Evolutionary conservation across 108 stramenopile species (phyloP), one percentile per base, ranked within the genome.

Genomic region (Pinguiococcus pyrenoidosus): DNA sequence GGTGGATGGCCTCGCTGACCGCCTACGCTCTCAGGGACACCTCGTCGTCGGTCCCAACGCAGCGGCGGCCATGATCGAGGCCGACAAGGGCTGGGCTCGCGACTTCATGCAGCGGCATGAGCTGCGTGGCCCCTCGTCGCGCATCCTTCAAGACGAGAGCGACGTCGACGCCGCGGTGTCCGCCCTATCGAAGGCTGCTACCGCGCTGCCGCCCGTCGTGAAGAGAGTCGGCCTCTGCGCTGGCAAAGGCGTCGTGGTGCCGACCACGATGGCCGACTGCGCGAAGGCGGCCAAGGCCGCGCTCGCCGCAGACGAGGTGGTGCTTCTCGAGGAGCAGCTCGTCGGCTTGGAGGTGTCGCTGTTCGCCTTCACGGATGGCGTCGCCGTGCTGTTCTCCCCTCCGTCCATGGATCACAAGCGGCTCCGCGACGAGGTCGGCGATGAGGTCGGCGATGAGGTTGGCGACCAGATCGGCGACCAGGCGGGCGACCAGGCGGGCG

Each of bases 361-460:
- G 34, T 71, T 93, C 36, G 87, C 87, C 12, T 80, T 89, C 34
- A 85, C 84, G 55, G 92, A 93, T 54, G 92, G 92, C 37, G 80
- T 77, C 62, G 83, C 83, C 7, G 85, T 81, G 6, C 59, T 68
- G 20, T 71, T 86, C 44, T 81, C 87, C 82, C 86, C 85, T 9
- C 80, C 89, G 32, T 81, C 86, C 3, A 86, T 87, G 51, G 92
- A 93, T 66, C 92, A 93, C 69, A 93, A 93, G 59, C 76, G 92
- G 22, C 83, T 85, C 10, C 57, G 82, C 17, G 92, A 93, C 52
- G 75, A n/a, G n/a, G n/a, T n/a, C n/a, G n/a, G n/a, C n/a, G n/a
- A n/a, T n/a, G n/a, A n/a, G n/a, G n/a, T n/a, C n/a, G n/a, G n/a
- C n/a, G n/a, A n/a, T n/a, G n/a, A n/a, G n/a, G n/a, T n/a, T n/a